Percentiles rank a stretch among this genome's conserved stretches.
Conservation (phyloP, 352 stramenopile species). For the Globisporangium nunn region DNA sequence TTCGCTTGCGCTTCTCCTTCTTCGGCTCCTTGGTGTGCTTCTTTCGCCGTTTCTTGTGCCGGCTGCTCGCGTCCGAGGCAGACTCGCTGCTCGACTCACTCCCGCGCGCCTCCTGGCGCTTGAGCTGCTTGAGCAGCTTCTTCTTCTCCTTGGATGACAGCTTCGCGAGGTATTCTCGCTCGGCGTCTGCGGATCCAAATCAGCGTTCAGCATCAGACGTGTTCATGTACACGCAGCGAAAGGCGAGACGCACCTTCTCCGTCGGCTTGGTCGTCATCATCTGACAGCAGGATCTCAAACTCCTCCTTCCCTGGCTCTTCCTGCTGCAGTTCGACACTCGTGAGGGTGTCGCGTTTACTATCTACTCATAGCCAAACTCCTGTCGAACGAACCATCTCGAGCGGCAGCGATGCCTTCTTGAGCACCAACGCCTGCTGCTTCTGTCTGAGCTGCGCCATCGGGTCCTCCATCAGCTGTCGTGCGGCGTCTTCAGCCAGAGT, state of each 20-base stretch:
- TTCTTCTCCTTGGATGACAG: conserved; percentile 71
- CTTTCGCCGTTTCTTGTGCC: conserved; percentile 14
- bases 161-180: conserved; percentile 41
- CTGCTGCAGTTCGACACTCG: conserved; percentile 12
- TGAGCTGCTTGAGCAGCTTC: conserved; percentile 46
- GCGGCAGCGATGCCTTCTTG: conserved; percentile 37
- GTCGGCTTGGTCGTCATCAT: conserved; percentile 28
- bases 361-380: not conserved
- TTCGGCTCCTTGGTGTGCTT: conserved; percentile 18
- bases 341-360: not conserved
- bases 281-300: conserved; percentile 64
- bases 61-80: conserved; percentile 12
- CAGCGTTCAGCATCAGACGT: conserved; percentile 1
- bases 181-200: conserved; percentile 19
- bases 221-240: not conserved
- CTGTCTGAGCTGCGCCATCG: conserved; percentile 45
- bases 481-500: conserved; percentile 39
- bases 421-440: conserved; percentile 64
- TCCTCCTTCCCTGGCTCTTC: conserved; percentile 20
- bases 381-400: conserved; percentile 45
- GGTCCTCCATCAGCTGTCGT: conserved; percentile 63
- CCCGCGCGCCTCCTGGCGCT: conserved; percentile 19
- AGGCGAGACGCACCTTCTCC: not conserved
- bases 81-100: conserved; percentile 13
- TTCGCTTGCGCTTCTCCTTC: conserved; percentile 9